These are phyloP conservation scores for Calonectria pteridis DNA, from an alignment of 2,329 filamentous ascomycete genomes.

Conservation along the genomic window DNA sequence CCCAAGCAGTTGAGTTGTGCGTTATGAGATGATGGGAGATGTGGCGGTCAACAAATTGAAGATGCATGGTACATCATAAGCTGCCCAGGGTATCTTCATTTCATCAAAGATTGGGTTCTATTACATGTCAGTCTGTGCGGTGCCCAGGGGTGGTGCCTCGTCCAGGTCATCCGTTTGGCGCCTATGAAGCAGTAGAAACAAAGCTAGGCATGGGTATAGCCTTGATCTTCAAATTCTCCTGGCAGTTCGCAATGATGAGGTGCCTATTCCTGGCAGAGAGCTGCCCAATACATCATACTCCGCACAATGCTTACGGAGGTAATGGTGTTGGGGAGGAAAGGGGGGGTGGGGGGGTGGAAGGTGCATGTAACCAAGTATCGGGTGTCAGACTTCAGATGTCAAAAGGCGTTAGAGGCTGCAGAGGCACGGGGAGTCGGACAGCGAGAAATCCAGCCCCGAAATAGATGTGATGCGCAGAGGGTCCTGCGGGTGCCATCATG, in stretches of 20 bases:
- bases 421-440: constrained; percentile 16
- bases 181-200: neutral
- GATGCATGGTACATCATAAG: neutral
- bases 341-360: neutral
- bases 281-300: neutral
- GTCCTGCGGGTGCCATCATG: constrained; percentile 10
- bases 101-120: constrained; percentile 24
- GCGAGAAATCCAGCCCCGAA: neutral
- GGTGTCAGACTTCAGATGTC: neutral
- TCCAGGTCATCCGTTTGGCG: neutral
- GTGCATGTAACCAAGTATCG: neutral
- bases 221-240: neutral
- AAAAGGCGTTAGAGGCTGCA: constrained; percentile 7
- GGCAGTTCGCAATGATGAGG: neutral
- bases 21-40: neutral
- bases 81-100: constrained; percentile 17
- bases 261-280: neutral
- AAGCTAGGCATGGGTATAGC: neutral
- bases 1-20: neutral
- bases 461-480: constrained; percentile 6
- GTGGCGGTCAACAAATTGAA: constrained; percentile 9
- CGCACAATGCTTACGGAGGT: neutral
- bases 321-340: neutral
- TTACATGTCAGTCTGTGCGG: constrained; percentile 20
- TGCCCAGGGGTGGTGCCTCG: neutral